phyloP scores from a whole-genome alignment of 257 asterid species.

The Solanum etuberosum region DNA sequence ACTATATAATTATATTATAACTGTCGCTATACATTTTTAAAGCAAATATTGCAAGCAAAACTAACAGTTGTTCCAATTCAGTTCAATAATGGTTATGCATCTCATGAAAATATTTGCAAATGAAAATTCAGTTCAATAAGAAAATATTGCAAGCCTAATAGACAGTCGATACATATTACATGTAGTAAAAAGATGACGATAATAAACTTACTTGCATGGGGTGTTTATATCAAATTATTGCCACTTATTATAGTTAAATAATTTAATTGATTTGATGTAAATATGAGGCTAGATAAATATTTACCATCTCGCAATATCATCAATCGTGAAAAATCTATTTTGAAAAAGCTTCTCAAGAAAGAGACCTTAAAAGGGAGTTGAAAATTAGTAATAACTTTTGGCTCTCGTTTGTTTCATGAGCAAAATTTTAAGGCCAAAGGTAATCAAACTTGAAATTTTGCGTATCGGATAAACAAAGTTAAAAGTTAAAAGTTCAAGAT shows the following conservation, averaged over 20 bases:
- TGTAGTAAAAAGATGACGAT: too few species aligned
- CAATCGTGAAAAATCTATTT: neutral
- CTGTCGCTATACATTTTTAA: too few species aligned
- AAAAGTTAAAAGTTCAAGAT: neutral
- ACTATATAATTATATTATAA: neutral
- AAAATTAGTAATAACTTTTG: neutral
- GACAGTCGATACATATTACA: too few species aligned
- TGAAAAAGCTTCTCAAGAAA: neutral
- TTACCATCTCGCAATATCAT: neutral
- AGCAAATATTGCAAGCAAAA: too few species aligned
- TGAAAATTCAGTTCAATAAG: too few species aligned
- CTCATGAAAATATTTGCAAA: too few species aligned
- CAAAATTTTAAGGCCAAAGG: neutral
- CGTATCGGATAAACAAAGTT: fast-evolving
- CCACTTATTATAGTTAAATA: neutral
- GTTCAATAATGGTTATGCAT: too few species aligned
- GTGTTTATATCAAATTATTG: neutral
- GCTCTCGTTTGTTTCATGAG: neutral
- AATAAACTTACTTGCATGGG: too few species aligned
- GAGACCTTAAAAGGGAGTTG: neutral
- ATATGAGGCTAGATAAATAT: neutral
- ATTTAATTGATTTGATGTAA: neutral
- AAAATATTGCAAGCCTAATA: too few species aligned
- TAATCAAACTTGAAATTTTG: neutral
- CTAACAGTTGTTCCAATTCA: too few species aligned